Percentiles rank a stretch among this genome's conserved stretches.
These are phyloP conservation scores for Fistulinella prunicolor DNA, from an alignment of 768 basidiomycete species.

Conservation along the genomic window DNA sequence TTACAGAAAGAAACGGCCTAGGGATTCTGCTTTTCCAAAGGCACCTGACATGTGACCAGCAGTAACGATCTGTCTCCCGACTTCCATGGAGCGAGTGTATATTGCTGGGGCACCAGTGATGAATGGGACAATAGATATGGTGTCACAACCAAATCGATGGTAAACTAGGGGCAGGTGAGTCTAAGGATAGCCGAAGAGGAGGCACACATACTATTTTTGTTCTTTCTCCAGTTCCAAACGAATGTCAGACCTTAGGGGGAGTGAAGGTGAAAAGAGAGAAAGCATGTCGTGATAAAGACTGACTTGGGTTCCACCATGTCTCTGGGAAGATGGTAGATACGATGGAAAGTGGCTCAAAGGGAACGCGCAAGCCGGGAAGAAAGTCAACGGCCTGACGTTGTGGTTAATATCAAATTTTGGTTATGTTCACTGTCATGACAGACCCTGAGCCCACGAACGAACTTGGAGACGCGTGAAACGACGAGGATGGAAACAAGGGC, in stretches of 20 bases:
- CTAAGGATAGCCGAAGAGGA: not conserved
- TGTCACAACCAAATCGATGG: constrained; percentile 15
- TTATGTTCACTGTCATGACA: no score
- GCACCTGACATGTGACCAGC: constrained; percentile 16
- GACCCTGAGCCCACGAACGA: constrained; percentile 16
- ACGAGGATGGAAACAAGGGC: constrained; percentile 2
- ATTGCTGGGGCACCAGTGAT: constrained; percentile 15
- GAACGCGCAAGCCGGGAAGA: constrained; percentile 20
- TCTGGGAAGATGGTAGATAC: constrained; percentile 11
- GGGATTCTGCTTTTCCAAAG: constrained; percentile 17
- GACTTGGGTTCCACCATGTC: constrained; percentile 21
- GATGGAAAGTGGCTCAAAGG: constrained; percentile 16
- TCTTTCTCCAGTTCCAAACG: constrained; percentile 24
- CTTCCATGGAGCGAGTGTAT: constrained; percentile 23
- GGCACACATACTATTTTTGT: constrained; percentile 12
- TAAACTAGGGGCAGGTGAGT: constrained; percentile 16
- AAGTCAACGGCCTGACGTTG: constrained; percentile 12
- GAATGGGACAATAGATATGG: constrained; percentile 22
- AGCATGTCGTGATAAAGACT: not conserved
- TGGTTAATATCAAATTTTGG: not conserved
- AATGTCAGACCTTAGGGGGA: constrained; percentile 11
- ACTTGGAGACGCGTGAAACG: constrained; percentile 15
- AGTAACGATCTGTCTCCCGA: constrained; percentile 18
- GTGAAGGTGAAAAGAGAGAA: not conserved
- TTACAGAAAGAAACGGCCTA: constrained; percentile 17